Evolutionary conservation across 306 rosid genomes (phyloP).

Genomic region (Trifolium subterraneum): DNA sequence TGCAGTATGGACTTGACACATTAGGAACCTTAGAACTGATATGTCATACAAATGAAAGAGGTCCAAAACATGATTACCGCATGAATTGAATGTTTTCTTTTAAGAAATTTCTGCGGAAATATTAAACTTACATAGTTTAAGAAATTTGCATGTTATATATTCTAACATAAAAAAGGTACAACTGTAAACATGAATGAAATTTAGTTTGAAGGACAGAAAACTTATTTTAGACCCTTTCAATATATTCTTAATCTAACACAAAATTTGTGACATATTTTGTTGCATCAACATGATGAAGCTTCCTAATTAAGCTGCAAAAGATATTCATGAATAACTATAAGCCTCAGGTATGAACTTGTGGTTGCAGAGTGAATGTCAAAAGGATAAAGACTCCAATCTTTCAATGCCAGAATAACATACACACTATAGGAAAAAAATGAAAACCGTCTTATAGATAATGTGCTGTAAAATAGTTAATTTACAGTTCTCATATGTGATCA

Average conservation of each 20-base stretch:
- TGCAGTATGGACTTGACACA: too few species aligned
- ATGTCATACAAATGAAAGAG: too few species aligned
- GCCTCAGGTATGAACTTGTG: neutral
- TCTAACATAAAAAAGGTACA: too few species aligned
- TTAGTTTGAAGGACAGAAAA: neutral
- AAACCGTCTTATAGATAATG: neutral
- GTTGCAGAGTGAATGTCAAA: neutral
- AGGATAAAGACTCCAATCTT: neutral
- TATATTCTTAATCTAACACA: neutral
- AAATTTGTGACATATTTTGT: neutral
- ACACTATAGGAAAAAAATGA: neutral
- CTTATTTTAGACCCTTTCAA: constrained; percentile 20
- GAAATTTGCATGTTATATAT: neutral
- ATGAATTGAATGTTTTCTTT: neutral
- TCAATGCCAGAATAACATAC: constrained; percentile 3
- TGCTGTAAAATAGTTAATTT: constrained; percentile 3
- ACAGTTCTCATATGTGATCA: constrained; percentile 9
- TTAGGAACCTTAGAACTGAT: too few species aligned
- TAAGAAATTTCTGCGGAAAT: neutral
- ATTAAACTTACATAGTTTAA: neutral
- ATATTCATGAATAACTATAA: neutral
- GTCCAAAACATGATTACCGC: neutral
- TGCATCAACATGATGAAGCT: constrained; percentile 10
- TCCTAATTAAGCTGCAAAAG: neutral
- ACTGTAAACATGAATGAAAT: neutral